Base-by-base conservation (phyloP, 2,329 filamentous ascomycete species). In the Aureobasidium sp. region DNA sequence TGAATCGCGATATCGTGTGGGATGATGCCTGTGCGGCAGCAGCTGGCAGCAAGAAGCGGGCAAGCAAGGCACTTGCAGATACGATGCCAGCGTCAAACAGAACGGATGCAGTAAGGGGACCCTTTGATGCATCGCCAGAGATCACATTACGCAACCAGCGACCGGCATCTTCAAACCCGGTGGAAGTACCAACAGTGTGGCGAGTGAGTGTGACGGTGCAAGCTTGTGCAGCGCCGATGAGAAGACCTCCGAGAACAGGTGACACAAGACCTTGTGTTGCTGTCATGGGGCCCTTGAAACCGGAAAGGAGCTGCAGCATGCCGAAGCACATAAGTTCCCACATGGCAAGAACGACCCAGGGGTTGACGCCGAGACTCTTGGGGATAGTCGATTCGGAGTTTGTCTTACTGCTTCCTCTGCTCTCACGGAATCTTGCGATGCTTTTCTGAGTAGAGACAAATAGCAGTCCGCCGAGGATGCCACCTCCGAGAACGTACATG, bases 101-200 rank as follows among this genome's bases (percentile, higher is more conserved):
- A 8, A 84, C 73, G 60, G 79, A 78, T 34, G 72, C 74, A 52
- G 75, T 76, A 27, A 76, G 74, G 32, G 51, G 43, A 15, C 47
- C 41, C 27, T 55, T 15, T 67, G 71, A 17, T 73, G 74, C 59
- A 69, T 8, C 63, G 64, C 59, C 63, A 62, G 51, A 46, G 10
- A 62, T 27, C 15, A 61, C 36, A 69, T 77, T 77, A 75, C 79
- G 81, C 65, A 86, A 76, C 66, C 80, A 77, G 60, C 80, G 79
- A 9, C 84, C 85, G 5, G 81, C 66, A 67, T 88, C 84, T 67
- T 87, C 84, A 66, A 84, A 88, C 0, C 81, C 81, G 1, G 77
- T 77, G 2, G 85, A 88, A 2, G 85, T 81, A 6, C 86, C 86
- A 3, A 89, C 71, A 63, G 86, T 77, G 44, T 78, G 75, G 26